Evolutionary conservation across 2,329 filamentous ascomycete genomes (phyloP), one percentile per base, ranked within the genome.

Genomic region (Fusarium penzigii): DNA sequence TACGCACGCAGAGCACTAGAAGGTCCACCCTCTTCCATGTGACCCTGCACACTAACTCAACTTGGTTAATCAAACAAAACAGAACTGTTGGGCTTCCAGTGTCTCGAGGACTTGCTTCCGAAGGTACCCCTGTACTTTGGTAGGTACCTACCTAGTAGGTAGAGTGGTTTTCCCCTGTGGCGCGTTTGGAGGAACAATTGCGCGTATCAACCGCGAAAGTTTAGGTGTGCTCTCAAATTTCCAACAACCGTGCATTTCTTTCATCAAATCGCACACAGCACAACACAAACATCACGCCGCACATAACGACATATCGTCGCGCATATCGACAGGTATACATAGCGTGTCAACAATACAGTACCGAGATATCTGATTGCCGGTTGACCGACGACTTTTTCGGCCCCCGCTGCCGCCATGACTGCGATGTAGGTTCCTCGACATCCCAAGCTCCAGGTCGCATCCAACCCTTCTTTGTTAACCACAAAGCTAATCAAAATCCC

Each of bases 341-440:
- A 36, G 10, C 4, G 3, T 14, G 9, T 4, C 9, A 36, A 14
- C 13, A 14, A 36, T 36, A 12, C 10, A 5, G 10, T 11, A 36
- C 13, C 10, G 10, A 5, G 10, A 36, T 11, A 36, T 36, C 13
- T 36, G 32, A 14, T 14, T 36, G 32, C 32, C 32, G 10, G 4
- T 14, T 12, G 3, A 11, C 13, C 32, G 9, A 36, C 32, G 32
- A 36, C 32, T 14, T 12, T 36, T 36, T 36, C 32, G 10, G 32
- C 13, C 32, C 32, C 32, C 32, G 52, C 53, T 53, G 49, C 40
- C 51, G 45, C 42, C 59, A 73, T 73, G 71, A 72, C 71, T 63
- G 71, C 71, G 47, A 73, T 73, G 71, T 73, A 56, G 66, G 71
- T 67, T 42, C 11, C 38, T 17, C 11, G 20, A 25, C 20, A 25